Evolutionary conservation across 805 yeast species (phyloP).

Genomic region (Saturnispora silvae): DNA sequence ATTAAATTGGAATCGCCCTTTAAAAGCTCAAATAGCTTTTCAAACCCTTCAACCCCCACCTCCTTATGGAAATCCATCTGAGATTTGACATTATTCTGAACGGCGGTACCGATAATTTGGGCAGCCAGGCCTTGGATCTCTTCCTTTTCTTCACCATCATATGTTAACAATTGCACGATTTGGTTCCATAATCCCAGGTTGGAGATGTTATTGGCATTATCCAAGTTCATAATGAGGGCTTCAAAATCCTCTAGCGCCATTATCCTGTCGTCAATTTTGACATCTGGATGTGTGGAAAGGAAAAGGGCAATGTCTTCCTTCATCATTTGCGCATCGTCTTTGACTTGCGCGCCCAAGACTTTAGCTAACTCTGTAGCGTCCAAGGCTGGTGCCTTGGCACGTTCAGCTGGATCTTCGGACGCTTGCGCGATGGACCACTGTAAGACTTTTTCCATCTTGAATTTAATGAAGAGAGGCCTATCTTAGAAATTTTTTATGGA

Average conservation of each 20-base stretch:
- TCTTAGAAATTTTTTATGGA: neutral
- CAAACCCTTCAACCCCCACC: conserved; percentile 32
- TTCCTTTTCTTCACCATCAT: conserved; percentile 28
- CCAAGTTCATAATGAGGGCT: conserved; percentile 85
- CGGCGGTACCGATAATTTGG: conserved; percentile 65
- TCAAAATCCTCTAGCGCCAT: conserved; percentile 85
- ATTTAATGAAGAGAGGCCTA: neutral
- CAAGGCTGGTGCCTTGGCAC: conserved; percentile 51
- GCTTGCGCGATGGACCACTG: conserved; percentile 87
- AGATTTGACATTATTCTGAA: conserved; percentile 74
- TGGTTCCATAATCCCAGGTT: conserved; percentile 65
- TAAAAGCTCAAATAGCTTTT: conserved; percentile 32
- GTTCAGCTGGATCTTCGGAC: conserved; percentile 60
- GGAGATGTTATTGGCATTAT: conserved; percentile 88
- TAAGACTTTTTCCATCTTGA: conserved; percentile 71
- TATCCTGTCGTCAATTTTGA: conserved; percentile 50
- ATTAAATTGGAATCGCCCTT: conserved; percentile 21
- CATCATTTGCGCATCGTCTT: conserved; percentile 88
- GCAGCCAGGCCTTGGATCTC: conserved; percentile 44
- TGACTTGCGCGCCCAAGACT: conserved; percentile 53
- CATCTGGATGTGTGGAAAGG: conserved; percentile 35
- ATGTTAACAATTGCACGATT: conserved; percentile 38
- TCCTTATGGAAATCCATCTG: conserved; percentile 57
- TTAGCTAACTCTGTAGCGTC: conserved; percentile 74
- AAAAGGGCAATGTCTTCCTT: conserved; percentile 58